Base-by-base conservation (phyloP, 192 early-diverging fungal genomes). In the Cetraspora pellucida region DNA sequence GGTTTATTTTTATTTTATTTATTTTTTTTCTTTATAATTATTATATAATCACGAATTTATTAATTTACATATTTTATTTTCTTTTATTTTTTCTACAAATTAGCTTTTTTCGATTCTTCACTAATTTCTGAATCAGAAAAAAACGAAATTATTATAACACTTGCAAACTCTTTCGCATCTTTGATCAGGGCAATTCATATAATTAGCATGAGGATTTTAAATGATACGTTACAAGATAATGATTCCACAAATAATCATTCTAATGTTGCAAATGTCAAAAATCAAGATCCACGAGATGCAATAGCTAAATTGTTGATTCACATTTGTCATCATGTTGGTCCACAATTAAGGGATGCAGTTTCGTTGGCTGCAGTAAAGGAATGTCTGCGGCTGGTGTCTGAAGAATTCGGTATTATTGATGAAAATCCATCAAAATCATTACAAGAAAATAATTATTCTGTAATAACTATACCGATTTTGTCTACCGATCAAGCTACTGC, bases 201-300 rank as follows among this genome's bases (percentile, higher is more conserved):
- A n/a, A 23, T 58, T 23, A 58, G 21, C 21, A 58, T 11, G 25
- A n/a, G 9, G 57, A 25, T 11, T 23, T 23, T 58, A 2, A 2
- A 58, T n/a, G 57, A 58, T 23, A 0, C 25, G 21, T 23, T 25
- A 23, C 57, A 17, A 58, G 57, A 58, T 23, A 25, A n/a, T 58
- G 2, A 8, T 58, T 37, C 37, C 7, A 37, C 37, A 37, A 37
- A 37, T 37, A 37, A 37, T 37, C 37, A 0, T 7, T 7, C 37
- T 37, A 37, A 3, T 3, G 31, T 37, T 37, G 54, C 17, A 55
- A 9, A 55, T 55, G 25, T 58, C 8, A 23, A 58, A 58, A 58
- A 23, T 25, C 57, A 58, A 58, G 57, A 58, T 25, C 57, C 57
- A 58, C n/a, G 57, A 58, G 57, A 58, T 58, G 57, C 13, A 58